Percentiles rank a stretch among this genome's conserved stretches.
phyloP scores from a whole-genome alignment of 2,329 filamentous ascomycete species.

The Xylaria sp. region DNA sequence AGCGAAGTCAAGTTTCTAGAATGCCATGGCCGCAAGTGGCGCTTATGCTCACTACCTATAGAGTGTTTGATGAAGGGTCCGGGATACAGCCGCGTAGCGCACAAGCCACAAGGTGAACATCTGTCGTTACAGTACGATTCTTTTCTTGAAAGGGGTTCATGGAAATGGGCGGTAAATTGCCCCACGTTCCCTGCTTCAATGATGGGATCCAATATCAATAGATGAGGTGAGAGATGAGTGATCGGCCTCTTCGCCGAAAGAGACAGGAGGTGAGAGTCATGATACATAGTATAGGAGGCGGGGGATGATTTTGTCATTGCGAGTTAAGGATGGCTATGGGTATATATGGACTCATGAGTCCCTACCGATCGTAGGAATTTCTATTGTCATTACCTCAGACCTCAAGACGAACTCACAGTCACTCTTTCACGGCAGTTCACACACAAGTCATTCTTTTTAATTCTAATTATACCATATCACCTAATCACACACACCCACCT shows the following conservation, averaged over 20 bases:
- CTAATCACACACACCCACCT: constrained; percentile 5
- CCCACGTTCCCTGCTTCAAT: constrained; percentile 37
- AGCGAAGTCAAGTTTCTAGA: neutral
- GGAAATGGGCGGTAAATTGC: constrained; percentile 37
- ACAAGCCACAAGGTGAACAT: neutral
- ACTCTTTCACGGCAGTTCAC: constrained; percentile 32
- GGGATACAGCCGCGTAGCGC: constrained; percentile 1
- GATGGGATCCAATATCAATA: constrained; percentile 30
- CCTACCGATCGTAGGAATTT: neutral
- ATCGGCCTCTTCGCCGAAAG: neutral
- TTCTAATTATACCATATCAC: constrained; percentile 1
- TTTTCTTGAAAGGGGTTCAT: neutral
- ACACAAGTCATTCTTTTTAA: constrained; percentile 38
- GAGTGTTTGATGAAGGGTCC: neutral
- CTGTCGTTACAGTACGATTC: neutral
- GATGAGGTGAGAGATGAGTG: constrained; percentile 12
- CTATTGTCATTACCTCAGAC: constrained; percentile 12
- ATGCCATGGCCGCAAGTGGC: neutral
- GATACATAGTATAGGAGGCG: neutral
- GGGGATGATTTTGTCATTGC: neutral
- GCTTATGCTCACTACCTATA: neutral
- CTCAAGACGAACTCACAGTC: constrained; percentile 24
- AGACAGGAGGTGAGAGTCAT: neutral
- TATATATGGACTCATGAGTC: constrained; percentile 28
- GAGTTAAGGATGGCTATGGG: neutral